Percentiles rank a stretch among this genome's conserved stretches.
Conservation (phyloP, 176 grass and related monocot species). For the Juncus inflexus region DNA sequence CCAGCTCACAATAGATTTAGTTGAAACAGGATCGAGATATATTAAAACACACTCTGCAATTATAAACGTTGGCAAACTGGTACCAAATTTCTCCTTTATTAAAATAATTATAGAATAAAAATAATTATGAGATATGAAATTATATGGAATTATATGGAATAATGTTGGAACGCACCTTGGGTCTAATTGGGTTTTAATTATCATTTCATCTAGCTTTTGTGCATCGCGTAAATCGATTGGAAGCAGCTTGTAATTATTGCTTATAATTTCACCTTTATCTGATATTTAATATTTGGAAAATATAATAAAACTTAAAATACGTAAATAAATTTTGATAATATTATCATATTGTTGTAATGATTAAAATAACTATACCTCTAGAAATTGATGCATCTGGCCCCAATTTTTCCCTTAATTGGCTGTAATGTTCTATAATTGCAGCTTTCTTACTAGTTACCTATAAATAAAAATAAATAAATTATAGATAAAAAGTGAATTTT, state of each 20-base stretch:
- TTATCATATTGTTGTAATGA: constrained; percentile 1
- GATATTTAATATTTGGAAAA: constrained; percentile 30
- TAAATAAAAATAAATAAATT: constrained; percentile 23
- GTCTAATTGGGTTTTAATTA: constrained; percentile 63
- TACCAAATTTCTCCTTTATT: constrained; percentile 24
- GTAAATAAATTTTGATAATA: not conserved
- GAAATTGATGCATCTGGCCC: constrained; percentile 83
- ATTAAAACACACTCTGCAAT: constrained; percentile 99
- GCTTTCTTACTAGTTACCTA: constrained; percentile 99
- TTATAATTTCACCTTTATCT: constrained; percentile 89
- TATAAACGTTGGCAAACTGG: constrained; percentile 99
- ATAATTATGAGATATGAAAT: not conserved
- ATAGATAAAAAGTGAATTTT: not conserved
- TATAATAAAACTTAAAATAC: constrained; percentile 15
- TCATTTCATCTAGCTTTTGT: constrained; percentile 67
- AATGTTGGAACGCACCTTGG: constrained; percentile 39
- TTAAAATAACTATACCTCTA: constrained; percentile 42
- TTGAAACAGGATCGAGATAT: constrained; percentile 80
- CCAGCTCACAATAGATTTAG: constrained; percentile 69
- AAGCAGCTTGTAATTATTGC: constrained; percentile 85
- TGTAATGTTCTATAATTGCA: constrained; percentile 75
- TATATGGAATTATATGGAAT: constrained; percentile 1
- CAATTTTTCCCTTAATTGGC: constrained; percentile 78
- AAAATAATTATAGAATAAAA: not conserved
- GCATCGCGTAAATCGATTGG: constrained; percentile 72